These are phyloP conservation scores for Xanthoparmelia taractica DNA, from an alignment of 495 filamentous ascomycete genomes.

Conservation along the genomic window DNA sequence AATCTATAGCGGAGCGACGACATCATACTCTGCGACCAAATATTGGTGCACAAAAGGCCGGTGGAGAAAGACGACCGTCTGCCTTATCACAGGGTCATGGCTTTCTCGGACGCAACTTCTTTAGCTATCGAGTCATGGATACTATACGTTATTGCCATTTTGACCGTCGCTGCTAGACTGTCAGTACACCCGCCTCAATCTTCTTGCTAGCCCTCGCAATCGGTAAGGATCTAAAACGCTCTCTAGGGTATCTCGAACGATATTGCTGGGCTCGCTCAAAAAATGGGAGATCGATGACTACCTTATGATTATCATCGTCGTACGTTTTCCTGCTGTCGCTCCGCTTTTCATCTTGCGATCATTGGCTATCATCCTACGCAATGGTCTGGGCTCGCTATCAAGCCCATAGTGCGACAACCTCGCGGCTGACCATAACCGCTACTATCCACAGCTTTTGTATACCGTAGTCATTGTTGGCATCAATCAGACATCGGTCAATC, in stretches of 20 bases:
- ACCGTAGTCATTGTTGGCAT: slow-evolving; percentile 44
- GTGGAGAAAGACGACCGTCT: neutral
- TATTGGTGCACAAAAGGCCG: neutral
- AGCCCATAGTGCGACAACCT: neutral
- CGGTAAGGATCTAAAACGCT: neutral
- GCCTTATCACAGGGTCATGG: neutral
- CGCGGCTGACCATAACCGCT: neutral
- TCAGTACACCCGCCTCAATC: slow-evolving; percentile 1
- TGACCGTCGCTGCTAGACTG: slow-evolving; percentile 19
- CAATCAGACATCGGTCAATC: slow-evolving; percentile 42
- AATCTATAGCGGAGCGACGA: too few relatives aligned
- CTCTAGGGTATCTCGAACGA: slow-evolving; percentile 27
- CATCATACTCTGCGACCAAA: neutral
- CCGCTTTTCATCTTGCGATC: neutral
- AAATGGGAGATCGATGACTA: slow-evolving; percentile 48
- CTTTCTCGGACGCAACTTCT: slow-evolving; percentile 2
- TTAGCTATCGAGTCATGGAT: slow-evolving; percentile 26
- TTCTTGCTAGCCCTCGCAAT: neutral
- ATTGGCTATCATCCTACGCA: neutral
- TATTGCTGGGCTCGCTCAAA: slow-evolving; percentile 39
- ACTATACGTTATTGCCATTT: slow-evolving; percentile 16
- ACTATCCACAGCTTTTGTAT: slow-evolving; percentile 25
- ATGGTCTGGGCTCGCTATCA: neutral
- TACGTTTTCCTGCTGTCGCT: slow-evolving; percentile 22
- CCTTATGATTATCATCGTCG: slow-evolving; percentile 46